phyloP scores from a whole-genome alignment of 352 stramenopile species.

The Phytophthora kernoviae region DNA sequence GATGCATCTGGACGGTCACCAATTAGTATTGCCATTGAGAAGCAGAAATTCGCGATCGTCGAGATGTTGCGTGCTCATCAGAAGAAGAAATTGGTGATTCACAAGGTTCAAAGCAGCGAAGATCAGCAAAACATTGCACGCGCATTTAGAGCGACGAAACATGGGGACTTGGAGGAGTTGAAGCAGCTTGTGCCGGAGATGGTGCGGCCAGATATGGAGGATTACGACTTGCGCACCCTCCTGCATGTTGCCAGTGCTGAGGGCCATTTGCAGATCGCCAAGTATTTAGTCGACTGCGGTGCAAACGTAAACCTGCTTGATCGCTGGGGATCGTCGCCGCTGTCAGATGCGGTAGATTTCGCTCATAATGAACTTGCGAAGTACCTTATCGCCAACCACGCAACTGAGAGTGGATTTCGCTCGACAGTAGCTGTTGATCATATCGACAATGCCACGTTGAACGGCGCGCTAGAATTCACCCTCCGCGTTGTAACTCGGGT shows the following conservation, averaged over 20 bases:
- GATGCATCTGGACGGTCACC: slow-evolving; percentile 62
- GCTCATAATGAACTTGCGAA: slow-evolving; percentile 76
- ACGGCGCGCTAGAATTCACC: slow-evolving; percentile 65
- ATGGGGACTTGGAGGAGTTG: slow-evolving; percentile 50
- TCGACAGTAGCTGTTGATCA: slow-evolving; percentile 59
- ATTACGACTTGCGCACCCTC: slow-evolving; percentile 77
- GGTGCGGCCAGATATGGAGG: slow-evolving; percentile 70
- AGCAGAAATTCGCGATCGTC: slow-evolving; percentile 51
- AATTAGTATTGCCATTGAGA: slow-evolving; percentile 71
- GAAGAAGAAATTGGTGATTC: slow-evolving; percentile 47
- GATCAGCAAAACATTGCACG: slow-evolving; percentile 50
- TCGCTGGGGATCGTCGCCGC: slow-evolving; percentile 74
- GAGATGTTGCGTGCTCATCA: slow-evolving; percentile 72
- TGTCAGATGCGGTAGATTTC: slow-evolving; percentile 81
- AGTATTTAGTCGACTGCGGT: slow-evolving; percentile 70
- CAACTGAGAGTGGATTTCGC: slow-evolving; percentile 65
- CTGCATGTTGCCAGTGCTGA: slow-evolving; percentile 80
- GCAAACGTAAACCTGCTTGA: slow-evolving; percentile 83
- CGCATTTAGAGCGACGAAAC: slow-evolving; percentile 67
- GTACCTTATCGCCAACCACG: slow-evolving; percentile 67
- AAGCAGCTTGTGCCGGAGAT: slow-evolving; percentile 56
- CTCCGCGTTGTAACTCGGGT: slow-evolving; percentile 70
- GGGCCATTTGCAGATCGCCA: slow-evolving; percentile 55
- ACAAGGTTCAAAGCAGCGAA: slow-evolving; percentile 35
- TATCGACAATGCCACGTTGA: slow-evolving; percentile 64